Conservation (phyloP, 176 grass and related monocot genomes). For the Echinochloa phyllopogon region DNA sequence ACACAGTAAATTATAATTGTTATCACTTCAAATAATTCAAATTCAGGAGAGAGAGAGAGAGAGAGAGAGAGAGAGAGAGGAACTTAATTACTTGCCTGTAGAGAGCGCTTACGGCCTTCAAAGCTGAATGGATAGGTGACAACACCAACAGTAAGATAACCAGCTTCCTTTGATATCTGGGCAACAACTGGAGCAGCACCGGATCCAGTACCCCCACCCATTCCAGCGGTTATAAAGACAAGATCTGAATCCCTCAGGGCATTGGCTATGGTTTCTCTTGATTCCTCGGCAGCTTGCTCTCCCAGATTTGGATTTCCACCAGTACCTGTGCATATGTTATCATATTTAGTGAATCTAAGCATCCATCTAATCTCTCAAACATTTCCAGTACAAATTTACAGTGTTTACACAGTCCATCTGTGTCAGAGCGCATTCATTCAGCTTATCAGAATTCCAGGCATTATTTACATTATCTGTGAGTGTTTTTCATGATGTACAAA, state of each 20-base stretch:
- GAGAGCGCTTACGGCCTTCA: conserved; percentile 92
- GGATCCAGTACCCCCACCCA: conserved; percentile 95
- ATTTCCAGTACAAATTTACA: neutral
- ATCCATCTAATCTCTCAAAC: neutral
- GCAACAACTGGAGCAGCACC: conserved; percentile 99
- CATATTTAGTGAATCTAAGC: conserved; percentile 22
- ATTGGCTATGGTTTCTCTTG: conserved; percentile 85
- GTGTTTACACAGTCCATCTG: neutral
- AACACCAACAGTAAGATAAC: conserved; percentile 96
- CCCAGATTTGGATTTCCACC: conserved; percentile 86
- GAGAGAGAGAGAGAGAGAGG: too few species aligned
- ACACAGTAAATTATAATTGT: neutral
- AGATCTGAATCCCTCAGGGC: conserved; percentile 83
- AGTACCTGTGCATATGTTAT: conserved; percentile 53
- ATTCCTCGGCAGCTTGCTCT: conserved; percentile 95
- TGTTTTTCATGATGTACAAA: neutral
- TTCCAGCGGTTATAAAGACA: conserved; percentile 94
- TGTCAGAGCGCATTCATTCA: neutral
- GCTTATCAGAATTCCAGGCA: neutral
- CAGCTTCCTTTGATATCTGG: conserved; percentile 94
- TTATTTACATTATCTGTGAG: neutral
- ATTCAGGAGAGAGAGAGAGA: neutral
- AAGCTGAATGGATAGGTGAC: conserved; percentile 97
- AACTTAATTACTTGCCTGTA: conserved; percentile 64
- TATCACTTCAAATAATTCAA: neutral